These are phyloP conservation scores for Mycena maculata DNA, from an alignment of 768 basidiomycete species.

Conservation along the genomic window DNA sequence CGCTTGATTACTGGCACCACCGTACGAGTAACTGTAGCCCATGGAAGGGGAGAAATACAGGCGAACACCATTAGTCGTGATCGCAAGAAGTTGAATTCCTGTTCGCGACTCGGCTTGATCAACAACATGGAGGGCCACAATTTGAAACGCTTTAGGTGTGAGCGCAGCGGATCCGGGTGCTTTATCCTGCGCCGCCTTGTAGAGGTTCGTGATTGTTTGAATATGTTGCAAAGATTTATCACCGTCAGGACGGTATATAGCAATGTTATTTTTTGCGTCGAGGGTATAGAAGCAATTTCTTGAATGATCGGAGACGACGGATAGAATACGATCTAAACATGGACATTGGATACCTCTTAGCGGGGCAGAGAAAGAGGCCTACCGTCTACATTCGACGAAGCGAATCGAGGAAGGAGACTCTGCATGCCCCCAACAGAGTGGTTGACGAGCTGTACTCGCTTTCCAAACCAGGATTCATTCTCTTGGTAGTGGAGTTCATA, in stretches of 20 bases:
- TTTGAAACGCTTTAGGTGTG: conserved; percentile 74
- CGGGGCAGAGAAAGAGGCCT: conserved; percentile 38
- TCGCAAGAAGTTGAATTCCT: conserved; percentile 80
- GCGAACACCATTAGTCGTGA: conserved; percentile 85
- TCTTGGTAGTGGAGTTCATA: conserved; percentile 95
- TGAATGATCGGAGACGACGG: conserved; percentile 72
- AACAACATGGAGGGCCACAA: conserved; percentile 78
- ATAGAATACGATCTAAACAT: conserved; percentile 73
- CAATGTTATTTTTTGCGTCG: conserved; percentile 71
- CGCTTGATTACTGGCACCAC: conserved; percentile 47
- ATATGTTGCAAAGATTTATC: conserved; percentile 77
- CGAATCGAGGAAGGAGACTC: conserved; percentile 83
- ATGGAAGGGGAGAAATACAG: conserved; percentile 81
- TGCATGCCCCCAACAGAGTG: conserved; percentile 85
- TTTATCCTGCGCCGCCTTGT: conserved; percentile 83
- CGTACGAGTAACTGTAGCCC: conserved; percentile 63
- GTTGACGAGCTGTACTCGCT: conserved; percentile 86
- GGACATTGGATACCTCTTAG: conserved; percentile 20
- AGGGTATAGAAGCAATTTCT: conserved; percentile 86
- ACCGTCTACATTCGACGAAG: conserved; percentile 76
- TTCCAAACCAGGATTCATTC: conserved; percentile 92
- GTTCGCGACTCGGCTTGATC: conserved; percentile 73
- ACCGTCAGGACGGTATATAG: conserved; percentile 70
- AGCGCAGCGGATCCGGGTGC: conserved; percentile 81
- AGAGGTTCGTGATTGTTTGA: conserved; percentile 81